These are phyloP conservation scores for Myxozyma vanderwaltii DNA, from an alignment of 805 yeast species.

Conservation along the genomic window DNA sequence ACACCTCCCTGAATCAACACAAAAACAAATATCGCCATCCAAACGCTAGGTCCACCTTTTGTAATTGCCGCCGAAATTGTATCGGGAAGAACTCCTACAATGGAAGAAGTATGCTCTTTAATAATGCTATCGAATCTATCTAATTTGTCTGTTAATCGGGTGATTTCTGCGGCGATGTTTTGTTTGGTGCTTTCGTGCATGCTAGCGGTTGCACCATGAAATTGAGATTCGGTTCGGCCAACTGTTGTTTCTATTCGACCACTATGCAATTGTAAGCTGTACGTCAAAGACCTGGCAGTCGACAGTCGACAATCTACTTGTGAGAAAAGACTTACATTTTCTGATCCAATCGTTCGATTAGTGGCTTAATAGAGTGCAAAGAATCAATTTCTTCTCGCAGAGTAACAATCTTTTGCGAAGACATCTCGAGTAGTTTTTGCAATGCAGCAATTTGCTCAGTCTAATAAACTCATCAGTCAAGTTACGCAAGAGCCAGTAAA, in stretches of 20 bases:
- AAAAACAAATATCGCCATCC: slow-evolving; percentile 36
- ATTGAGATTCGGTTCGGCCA: slow-evolving; percentile 28
- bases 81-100: slow-evolving; percentile 37
- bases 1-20: slow-evolving; percentile 37
- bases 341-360: slow-evolving; percentile 30
- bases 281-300: not conserved
- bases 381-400: slow-evolving; percentile 30
- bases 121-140: slow-evolving; percentile 32
- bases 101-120: slow-evolving; percentile 38
- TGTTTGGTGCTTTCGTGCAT: slow-evolving; percentile 31
- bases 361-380: slow-evolving; percentile 22
- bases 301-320: no score
- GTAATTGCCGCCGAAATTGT: slow-evolving; percentile 36
- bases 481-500: no score
- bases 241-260: slow-evolving; percentile 28
- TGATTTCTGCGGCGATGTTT: slow-evolving; percentile 29
- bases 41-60: slow-evolving; percentile 38
- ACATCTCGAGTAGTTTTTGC: slow-evolving; percentile 8
- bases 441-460: slow-evolving; percentile 8
- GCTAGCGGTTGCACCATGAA: slow-evolving; percentile 33
- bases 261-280: not conserved
- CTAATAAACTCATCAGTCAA: not conserved
- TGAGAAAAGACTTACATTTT: slow-evolving; percentile 23
- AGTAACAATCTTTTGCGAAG: slow-evolving; percentile 3
- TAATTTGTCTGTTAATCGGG: slow-evolving; percentile 22